Evolutionary conservation across 768 basidiomycete species (phyloP).

Genomic region (Boletus sensibilis): DNA sequence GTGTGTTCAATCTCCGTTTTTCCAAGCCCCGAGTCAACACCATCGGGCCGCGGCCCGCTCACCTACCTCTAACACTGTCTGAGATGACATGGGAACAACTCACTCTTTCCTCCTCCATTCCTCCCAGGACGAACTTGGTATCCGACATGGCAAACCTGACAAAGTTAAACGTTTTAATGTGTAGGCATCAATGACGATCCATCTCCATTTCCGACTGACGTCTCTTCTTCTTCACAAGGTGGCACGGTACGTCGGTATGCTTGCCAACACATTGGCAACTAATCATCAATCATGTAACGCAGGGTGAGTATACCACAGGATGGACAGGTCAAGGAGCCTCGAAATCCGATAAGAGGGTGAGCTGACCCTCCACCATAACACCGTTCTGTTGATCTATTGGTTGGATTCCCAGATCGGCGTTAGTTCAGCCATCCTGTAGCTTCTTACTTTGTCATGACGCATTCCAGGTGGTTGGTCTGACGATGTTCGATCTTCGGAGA

Average conservation of each 20-base stretch:
- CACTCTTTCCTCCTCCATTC: neutral
- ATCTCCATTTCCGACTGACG: conserved; percentile 4
- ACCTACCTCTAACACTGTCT: neutral
- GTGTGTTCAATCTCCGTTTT: too few relatives aligned
- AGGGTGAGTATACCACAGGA: conserved; percentile 93
- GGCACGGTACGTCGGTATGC: conserved; percentile 39
- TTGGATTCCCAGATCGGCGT: conserved; percentile 59
- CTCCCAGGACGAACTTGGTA: neutral
- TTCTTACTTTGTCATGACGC: conserved; percentile 13
- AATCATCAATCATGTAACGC: neutral
- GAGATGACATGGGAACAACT: neutral
- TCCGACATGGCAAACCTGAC: conserved; percentile 41
- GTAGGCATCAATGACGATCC: conserved; percentile 39
- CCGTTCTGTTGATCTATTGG: neutral
- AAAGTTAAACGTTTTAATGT: conserved; percentile 77
- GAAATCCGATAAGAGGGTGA: conserved; percentile 90
- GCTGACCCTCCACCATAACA: conserved; percentile 6
- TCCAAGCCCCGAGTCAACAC: neutral
- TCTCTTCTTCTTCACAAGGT: conserved; percentile 33
- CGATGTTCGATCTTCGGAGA: conserved; percentile 85
- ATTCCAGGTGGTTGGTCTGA: conserved; percentile 79
- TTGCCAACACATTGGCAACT: neutral
- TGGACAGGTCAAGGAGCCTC: conserved; percentile 92
- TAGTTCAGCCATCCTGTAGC: conserved; percentile 25
- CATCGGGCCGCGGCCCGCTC: conserved; percentile 3